phyloP scores from a whole-genome alignment of 1,139 yeast species.

The Spathaspora sp. region DNA sequence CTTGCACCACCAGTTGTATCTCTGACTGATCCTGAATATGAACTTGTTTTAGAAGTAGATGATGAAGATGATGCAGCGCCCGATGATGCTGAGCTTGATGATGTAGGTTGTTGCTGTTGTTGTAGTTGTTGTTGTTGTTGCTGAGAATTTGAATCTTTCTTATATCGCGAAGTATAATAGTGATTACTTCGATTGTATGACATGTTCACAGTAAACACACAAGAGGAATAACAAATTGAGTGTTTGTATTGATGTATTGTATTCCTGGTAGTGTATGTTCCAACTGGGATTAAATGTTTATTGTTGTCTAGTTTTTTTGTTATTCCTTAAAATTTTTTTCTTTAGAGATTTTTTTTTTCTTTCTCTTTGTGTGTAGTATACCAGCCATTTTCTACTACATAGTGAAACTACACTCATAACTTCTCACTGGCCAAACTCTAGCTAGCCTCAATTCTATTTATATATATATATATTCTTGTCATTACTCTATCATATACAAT shows the following conservation, averaged over 20 bases:
- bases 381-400: not conserved
- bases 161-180: slow-evolving; percentile 6
- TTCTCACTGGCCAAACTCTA: too few species aligned
- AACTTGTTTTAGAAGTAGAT: slow-evolving; percentile 3
- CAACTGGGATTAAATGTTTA: not conserved
- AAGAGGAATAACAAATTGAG: not conserved
- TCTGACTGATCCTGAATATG: not conserved
- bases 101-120: slow-evolving; percentile 4
- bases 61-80: not conserved
- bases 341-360: slow-evolving; percentile 1
- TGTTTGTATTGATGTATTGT: not conserved
- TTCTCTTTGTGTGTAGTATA: not conserved
- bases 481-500: not conserved
- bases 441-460: not conserved
- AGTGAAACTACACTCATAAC: not conserved
- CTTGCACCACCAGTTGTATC: not conserved
- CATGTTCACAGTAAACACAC: slow-evolving; percentile 6
- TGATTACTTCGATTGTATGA: slow-evolving; percentile 11
- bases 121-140: slow-evolving; percentile 13
- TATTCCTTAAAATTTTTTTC: slow-evolving; percentile 1
- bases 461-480: not conserved
- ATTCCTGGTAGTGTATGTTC: not conserved
- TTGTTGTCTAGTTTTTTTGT: slow-evolving; percentile 1
- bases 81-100: slow-evolving; percentile 1
- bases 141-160: slow-evolving; percentile 11